Evolutionary conservation across 768 basidiomycete genomes (phyloP).

Genomic region (Suillus tomentosus): DNA sequence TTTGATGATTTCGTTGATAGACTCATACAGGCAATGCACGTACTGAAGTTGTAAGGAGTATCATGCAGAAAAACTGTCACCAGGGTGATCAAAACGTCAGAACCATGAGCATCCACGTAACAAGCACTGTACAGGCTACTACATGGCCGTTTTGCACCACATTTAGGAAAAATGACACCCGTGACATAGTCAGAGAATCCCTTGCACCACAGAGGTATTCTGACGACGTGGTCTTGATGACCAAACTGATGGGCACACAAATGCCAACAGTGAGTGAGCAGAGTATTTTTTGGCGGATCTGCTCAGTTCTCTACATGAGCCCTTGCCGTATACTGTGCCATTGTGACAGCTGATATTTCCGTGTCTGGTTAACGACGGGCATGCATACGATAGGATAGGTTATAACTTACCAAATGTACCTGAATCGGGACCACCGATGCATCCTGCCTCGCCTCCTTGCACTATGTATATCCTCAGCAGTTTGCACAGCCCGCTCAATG

Average conservation of each 20-base stretch:
- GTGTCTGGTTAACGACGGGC: neutral
- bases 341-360: neutral
- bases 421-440: neutral
- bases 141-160: neutral
- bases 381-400: neutral
- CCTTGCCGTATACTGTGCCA: neutral
- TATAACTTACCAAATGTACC: neutral
- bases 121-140: no score
- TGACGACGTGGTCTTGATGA: neutral
- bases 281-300: neutral
- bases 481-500: neutral
- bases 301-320: neutral
- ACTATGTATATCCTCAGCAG: neutral
- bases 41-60: no score
- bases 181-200: neutral
- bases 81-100: no score
- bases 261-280: neutral
- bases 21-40: no score
- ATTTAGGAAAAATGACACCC: neutral
- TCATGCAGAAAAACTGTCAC: no score
- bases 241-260: neutral
- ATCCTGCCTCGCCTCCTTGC: neutral
- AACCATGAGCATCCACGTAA: no score
- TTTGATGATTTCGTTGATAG: no score
- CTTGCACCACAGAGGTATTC: neutral